Evolutionary conservation across 1,139 yeast species (phyloP).

Genomic region (Scheffersomyces titani): DNA sequence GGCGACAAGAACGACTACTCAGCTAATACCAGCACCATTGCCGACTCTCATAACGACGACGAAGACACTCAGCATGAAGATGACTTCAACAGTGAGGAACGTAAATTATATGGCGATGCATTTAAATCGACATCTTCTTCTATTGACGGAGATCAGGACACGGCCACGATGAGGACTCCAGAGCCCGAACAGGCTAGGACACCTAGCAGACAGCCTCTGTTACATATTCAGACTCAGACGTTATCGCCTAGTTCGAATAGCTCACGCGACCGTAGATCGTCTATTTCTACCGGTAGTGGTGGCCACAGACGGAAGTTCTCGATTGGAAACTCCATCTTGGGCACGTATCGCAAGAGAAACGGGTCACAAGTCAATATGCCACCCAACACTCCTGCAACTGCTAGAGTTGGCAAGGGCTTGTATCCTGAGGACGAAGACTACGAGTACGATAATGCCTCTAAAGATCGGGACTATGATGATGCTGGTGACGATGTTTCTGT

Average conservation of each 20-base stretch:
- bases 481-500: slow-evolving; percentile 57
- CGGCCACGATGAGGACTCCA: slow-evolving; percentile 26
- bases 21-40: slow-evolving; percentile 2
- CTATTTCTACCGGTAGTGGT: slow-evolving; percentile 26
- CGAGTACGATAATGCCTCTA: slow-evolving; percentile 33
- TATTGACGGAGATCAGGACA: slow-evolving; percentile 19
- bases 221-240: slow-evolving; percentile 32
- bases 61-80: slow-evolving; percentile 19
- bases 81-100: slow-evolving; percentile 37
- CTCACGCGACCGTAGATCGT: slow-evolving; percentile 26
- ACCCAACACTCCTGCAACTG: slow-evolving; percentile 54
- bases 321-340: slow-evolving; percentile 54
- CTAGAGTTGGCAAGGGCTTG: slow-evolving; percentile 36
- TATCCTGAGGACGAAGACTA: slow-evolving; percentile 40
- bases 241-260: slow-evolving; percentile 29
- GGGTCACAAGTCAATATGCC: slow-evolving; percentile 49
- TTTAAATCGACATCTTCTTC: slow-evolving; percentile 40
- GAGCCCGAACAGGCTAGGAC: slow-evolving; percentile 26
- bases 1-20: not conserved
- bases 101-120: slow-evolving; percentile 45
- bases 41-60: not conserved
- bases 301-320: slow-evolving; percentile 65
- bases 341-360: slow-evolving; percentile 47
- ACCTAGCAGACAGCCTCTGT: slow-evolving; percentile 43
- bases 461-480: slow-evolving; percentile 28